phyloP scores from a whole-genome alignment of 2,329 filamentous ascomycete species.

The Diaporthe sp. region DNA sequence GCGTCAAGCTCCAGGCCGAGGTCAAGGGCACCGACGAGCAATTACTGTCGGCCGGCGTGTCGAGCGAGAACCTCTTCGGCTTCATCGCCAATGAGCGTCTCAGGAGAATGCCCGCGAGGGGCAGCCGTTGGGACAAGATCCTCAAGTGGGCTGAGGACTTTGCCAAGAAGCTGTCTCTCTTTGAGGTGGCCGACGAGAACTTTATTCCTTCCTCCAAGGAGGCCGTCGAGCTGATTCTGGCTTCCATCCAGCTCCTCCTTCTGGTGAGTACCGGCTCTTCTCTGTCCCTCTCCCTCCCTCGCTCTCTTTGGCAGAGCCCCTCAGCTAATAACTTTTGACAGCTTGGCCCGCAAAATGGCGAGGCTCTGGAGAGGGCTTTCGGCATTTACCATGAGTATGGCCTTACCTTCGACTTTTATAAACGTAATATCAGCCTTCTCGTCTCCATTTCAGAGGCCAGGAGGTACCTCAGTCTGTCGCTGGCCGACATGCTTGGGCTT shows the following conservation, averaged over 20 bases:
- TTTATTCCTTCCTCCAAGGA: constrained; percentile 43
- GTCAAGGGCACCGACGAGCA: constrained; percentile 41
- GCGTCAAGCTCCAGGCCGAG: constrained; percentile 40
- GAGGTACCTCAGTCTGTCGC: constrained; percentile 43
- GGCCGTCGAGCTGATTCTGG: constrained; percentile 41
- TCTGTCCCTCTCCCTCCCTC: neutral
- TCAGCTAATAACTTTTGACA: constrained; percentile 27
- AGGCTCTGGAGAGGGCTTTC: constrained; percentile 42
- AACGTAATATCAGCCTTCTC: constrained; percentile 41
- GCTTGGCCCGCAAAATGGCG: constrained; percentile 41
- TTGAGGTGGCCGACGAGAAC: constrained; percentile 40
- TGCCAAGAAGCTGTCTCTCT: constrained; percentile 42
- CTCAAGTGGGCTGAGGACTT: constrained; percentile 42
- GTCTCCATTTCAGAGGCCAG: constrained; percentile 41
- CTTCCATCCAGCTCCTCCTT: constrained; percentile 41
- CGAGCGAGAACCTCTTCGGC: constrained; percentile 39
- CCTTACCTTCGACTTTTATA: constrained; percentile 41
- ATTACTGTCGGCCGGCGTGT: constrained; percentile 39
- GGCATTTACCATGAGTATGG: constrained; percentile 42
- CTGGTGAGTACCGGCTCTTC: constrained; percentile 26
- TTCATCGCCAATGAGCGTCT: constrained; percentile 42
- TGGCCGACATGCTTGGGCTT: constrained; percentile 43
- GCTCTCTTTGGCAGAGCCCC: neutral
- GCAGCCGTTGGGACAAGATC: constrained; percentile 43
- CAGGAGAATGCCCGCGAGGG: constrained; percentile 41